Evolutionary conservation across 176 grass and related monocot genomes (phyloP).

Genomic region (Carex scoparia): DNA sequence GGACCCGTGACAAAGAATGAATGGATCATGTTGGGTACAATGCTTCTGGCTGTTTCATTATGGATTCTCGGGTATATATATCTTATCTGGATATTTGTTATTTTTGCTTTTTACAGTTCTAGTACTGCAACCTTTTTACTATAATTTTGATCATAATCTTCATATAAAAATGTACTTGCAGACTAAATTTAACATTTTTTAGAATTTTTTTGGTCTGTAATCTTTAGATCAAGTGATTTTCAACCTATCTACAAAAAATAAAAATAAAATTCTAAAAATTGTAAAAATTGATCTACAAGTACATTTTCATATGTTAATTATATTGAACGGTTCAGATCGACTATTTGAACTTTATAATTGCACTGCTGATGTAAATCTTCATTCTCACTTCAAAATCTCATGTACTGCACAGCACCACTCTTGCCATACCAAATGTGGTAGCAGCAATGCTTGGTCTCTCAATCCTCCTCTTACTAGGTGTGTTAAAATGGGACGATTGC

Average conservation of each 20-base stretch:
- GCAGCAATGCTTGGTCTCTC: slow-evolving; percentile 84
- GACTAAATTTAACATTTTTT: too few relatives aligned
- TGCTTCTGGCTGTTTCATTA: slow-evolving; percentile 69
- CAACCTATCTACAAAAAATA: too few relatives aligned
- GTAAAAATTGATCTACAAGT: too few relatives aligned
- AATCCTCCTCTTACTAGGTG: slow-evolving; percentile 79
- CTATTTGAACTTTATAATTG: not conserved
- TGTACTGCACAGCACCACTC: slow-evolving; percentile 44
- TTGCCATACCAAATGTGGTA: slow-evolving; percentile 70
- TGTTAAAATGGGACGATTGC: slow-evolving; percentile 85
- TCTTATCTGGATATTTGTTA: not conserved
- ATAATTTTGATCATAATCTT: not conserved
- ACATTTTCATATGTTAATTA: too few relatives aligned
- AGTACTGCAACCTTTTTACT: not conserved
- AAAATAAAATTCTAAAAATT: too few relatives aligned
- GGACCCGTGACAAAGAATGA: slow-evolving; percentile 76
- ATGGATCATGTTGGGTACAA: slow-evolving; percentile 79
- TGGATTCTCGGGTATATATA: slow-evolving; percentile 72
- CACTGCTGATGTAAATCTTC: not conserved
- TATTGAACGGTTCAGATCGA: too few relatives aligned
- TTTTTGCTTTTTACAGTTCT: not conserved
- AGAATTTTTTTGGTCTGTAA: too few relatives aligned
- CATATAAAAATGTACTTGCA: too few relatives aligned
- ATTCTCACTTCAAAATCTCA: not conserved
- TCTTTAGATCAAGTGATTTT: too few relatives aligned